These are phyloP conservation scores for Fagus sylvatica DNA, from an alignment of 306 rosid species.

Conservation along the genomic window DNA sequence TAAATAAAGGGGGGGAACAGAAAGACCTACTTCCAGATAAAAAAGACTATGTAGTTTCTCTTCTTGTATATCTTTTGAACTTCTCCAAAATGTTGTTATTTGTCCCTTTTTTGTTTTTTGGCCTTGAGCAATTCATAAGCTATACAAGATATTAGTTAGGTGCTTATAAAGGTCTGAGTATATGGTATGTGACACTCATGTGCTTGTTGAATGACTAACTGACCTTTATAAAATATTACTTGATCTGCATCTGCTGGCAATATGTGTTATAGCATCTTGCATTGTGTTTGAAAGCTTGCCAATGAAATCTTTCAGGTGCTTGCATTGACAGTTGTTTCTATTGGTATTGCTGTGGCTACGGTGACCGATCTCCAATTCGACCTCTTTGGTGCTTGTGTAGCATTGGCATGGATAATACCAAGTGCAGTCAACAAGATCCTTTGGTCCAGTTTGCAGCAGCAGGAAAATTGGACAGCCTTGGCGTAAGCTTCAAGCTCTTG, in stretches of 20 bases:
- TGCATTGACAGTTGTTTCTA: slow-evolving; percentile 64
- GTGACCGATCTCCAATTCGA: slow-evolving; percentile 83
- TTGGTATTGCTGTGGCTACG: slow-evolving; percentile 83
- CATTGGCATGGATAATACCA: slow-evolving; percentile 82
- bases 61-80: background rate
- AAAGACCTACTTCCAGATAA: too few relatives aligned
- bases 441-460: slow-evolving; percentile 87
- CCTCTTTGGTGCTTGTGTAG: slow-evolving; percentile 74
- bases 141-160: background rate
- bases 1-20: too few relatives aligned
- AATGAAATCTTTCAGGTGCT: slow-evolving; percentile 56
- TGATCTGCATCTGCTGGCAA: background rate
- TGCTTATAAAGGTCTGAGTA: background rate
- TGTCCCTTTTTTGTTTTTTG: background rate
- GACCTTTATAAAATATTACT: background rate
- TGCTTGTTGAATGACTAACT: background rate
- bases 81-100: background rate
- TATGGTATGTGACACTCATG: background rate
- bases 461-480: slow-evolving; percentile 86
- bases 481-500: slow-evolving; percentile 47
- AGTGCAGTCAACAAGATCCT: slow-evolving; percentile 83
- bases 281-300: background rate
- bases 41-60: too few relatives aligned
- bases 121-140: background rate
- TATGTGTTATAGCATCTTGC: background rate